Percentiles rank a stretch among this genome's conserved stretches.
Conservation (phyloP, 208 protist species). For the Acanthamoeba rhysodes region DNA sequence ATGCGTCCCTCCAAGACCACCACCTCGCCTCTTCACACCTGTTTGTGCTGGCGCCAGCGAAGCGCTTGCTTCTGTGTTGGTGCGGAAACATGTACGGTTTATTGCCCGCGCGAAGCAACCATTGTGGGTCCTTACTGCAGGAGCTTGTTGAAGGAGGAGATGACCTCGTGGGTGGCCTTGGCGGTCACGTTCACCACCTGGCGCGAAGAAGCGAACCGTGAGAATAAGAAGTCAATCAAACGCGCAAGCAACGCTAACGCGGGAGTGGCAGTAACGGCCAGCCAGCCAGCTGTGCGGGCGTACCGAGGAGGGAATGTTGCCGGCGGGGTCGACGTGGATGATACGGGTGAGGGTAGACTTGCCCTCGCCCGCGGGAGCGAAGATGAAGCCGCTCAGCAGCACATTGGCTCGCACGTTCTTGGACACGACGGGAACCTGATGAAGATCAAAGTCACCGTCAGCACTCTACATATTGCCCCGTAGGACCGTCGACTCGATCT, state of each 20-base stretch:
- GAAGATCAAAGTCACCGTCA: not conserved
- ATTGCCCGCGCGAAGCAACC: too few relatives aligned
- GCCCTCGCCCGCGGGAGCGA: conserved; percentile 5
- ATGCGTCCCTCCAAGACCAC: too few relatives aligned
- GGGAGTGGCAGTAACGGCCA: too few relatives aligned
- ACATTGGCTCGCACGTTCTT: conserved; percentile 7
- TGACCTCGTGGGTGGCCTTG: conserved; percentile 9
- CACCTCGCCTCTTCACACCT: too few relatives aligned
- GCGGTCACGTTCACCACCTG: not conserved
- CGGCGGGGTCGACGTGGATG: conserved; percentile 46
- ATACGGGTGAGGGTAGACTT: conserved; percentile 10
- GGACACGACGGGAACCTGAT: not conserved
- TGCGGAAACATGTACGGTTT: too few relatives aligned
- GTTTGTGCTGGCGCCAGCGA: too few relatives aligned
- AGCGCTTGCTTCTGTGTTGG: too few relatives aligned
- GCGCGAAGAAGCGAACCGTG: too few relatives aligned
- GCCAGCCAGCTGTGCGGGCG: too few relatives aligned
- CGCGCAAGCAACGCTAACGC: too few relatives aligned
- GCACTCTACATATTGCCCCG: not conserved
- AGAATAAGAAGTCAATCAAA: too few relatives aligned
- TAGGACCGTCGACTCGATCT: not conserved
- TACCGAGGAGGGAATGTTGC: conserved; percentile 50
- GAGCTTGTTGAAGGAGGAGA: conserved; percentile 5
- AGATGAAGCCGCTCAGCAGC: conserved; percentile 32
- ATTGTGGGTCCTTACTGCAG: not conserved